A percentile compares a stretch with the other conserved stretches of the same genome.
phyloP scores from a whole-genome alignment of 345 rosid genomes.

The Camelina laxa region DNA sequence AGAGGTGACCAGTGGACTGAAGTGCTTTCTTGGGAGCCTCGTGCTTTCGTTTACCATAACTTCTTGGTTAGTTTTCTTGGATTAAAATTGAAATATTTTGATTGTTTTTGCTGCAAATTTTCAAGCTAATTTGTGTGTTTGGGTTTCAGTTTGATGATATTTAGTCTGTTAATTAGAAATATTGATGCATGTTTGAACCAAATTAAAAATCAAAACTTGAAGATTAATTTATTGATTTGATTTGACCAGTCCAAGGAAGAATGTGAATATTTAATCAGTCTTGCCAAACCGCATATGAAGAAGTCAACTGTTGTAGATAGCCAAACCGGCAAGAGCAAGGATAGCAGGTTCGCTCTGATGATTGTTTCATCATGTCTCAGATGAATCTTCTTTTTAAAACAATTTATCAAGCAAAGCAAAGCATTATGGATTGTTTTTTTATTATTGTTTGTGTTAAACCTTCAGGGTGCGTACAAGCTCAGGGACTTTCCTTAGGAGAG shows the following conservation, averaged over 20 bases:
- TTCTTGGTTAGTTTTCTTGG: conserved; percentile 65
- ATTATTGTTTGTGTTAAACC: conserved; percentile 18
- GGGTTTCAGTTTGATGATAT: not conserved
- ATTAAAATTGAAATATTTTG: too few relatives aligned
- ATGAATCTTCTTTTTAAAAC: not conserved
- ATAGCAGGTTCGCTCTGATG: conserved; percentile 68
- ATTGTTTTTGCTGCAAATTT: not conserved
- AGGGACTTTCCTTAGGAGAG: conserved; percentile 86
- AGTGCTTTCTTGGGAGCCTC: conserved; percentile 90
- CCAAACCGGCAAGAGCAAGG: conserved; percentile 80
- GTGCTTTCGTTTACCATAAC: conserved; percentile 81
- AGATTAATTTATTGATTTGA: not conserved
- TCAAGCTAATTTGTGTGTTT: not conserved
- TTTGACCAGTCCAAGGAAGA: conserved; percentile 79
- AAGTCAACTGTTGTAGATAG: conserved; percentile 93
- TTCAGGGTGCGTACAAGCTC: conserved; percentile 94
- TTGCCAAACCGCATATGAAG: conserved; percentile 83
- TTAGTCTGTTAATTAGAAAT: conserved; percentile 1
- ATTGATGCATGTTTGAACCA: conserved; percentile 16
- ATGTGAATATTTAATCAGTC: conserved; percentile 80
- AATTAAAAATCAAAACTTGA: conserved; percentile 2
- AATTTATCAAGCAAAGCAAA: not conserved
- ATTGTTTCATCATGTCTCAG: conserved; percentile 8
- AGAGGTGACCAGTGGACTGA: conserved; percentile 90
- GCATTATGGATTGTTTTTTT: conserved; percentile 19